Evolutionary conservation across 208 protist genomes (phyloP), one percentile per base, ranked within the genome.

Genomic region (Naegleria lovaniensis): DNA sequence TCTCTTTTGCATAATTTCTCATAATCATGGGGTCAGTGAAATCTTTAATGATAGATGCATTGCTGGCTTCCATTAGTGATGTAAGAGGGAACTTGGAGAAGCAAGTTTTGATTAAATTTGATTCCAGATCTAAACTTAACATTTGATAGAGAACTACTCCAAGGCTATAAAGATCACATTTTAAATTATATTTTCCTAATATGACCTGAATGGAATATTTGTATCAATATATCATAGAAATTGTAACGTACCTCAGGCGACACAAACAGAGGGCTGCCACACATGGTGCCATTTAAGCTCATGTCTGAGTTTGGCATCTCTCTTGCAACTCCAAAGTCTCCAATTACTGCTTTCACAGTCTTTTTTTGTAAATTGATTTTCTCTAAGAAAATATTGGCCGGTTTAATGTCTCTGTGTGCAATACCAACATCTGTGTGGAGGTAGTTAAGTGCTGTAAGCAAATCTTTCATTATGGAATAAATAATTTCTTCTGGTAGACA

Each of bases 371-470:
- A 58, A 55, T 91, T 91, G 22, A 40, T 51, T 40, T 94, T 92
- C 33, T 92, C 94, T 19, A 98, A 88, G 91, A 97, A 97, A 7
- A 98, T 93, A 92, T 98, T 98, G 2, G 95, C 94, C 1, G 97
- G 94, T 91, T 98, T 98, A 85, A 98, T 95, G 91, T 98, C 97
- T 58, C 97, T 94, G 92, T 98, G 97, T 33, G 97, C 79, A 59
- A 98, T 96, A 85, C 89, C 51, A 58, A 58, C 51, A 58, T 58
- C 15, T 19, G 58, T n/a, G n/a, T 75, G 58, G 4, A 75, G 5
- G n/a, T 75, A 75, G 5, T 5, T 29, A n/a, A 75, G n/a, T n/a
- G 15, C 6, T n/a, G 19, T 75, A 4, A 75, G 6, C 5, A 29
- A n/a, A n/a, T 75, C 15, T 75, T 75, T 29, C n/a, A 25, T 75